Evolutionary conservation across 2,329 filamentous ascomycete genomes (phyloP).

Genomic region (Fusarium robinianum): DNA sequence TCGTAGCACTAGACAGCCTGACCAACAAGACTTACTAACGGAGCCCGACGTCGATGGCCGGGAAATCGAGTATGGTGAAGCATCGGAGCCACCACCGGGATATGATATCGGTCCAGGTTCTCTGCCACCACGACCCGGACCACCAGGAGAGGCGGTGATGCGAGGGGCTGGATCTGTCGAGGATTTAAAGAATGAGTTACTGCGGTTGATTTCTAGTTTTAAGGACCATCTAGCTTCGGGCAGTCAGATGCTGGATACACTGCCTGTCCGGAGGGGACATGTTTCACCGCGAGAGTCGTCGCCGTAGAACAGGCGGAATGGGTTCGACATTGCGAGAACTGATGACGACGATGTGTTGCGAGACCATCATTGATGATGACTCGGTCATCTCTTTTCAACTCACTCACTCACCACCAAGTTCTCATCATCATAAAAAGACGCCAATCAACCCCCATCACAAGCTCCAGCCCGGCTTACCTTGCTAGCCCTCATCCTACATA

Average conservation of each 20-base stretch:
- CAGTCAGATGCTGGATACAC: not conserved
- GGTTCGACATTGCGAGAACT: too few species aligned
- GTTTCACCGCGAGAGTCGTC: not conserved
- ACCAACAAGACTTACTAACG: not conserved
- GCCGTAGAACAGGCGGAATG: too few species aligned
- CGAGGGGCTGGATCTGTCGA: not conserved
- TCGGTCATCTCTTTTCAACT: too few species aligned
- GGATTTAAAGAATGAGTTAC: not conserved
- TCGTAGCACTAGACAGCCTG: not conserved
- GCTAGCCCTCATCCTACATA: too few species aligned
- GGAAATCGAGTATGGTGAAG: too few species aligned
- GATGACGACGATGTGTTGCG: too few species aligned
- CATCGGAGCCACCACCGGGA: not conserved
- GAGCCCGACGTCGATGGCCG: too few species aligned
- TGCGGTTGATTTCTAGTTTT: slow-evolving; percentile 2
- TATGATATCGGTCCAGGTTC: not conserved
- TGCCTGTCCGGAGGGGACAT: not conserved
- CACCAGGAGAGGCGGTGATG: not conserved
- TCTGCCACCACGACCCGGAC: not conserved
- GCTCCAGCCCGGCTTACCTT: too few species aligned
- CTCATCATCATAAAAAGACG: too few species aligned
- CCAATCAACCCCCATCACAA: too few species aligned
- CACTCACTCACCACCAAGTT: too few species aligned
- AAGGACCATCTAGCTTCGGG: not conserved
- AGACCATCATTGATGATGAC: too few species aligned